Evolutionary conservation across 306 rosid genomes (phyloP), one percentile per base, ranked within the genome.

Genomic region (Alnus glutinosa): DNA sequence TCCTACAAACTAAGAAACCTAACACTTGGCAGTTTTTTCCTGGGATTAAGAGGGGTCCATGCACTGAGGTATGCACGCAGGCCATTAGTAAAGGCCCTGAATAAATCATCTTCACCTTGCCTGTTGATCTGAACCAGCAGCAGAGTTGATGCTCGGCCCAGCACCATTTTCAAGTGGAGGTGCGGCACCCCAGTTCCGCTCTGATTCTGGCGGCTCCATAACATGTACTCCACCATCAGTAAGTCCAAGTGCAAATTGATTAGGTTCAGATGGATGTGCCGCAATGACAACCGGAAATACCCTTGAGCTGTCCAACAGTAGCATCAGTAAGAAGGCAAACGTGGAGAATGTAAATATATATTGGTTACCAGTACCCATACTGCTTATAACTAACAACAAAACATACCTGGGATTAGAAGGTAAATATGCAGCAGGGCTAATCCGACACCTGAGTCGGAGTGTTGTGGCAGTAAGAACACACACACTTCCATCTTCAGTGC

Each of bases 181-280:
- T 28, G 91, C 71, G 54, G 90, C 87, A 50, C 98, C 97, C 97
- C 98, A 95, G 77, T 89, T 92, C 71, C 97, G 97, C 83, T 91
- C 98, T 1, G 97, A 83, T 71, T 95, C 98, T 70, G 84, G 86
- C 1, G 98, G 98, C 87, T 95, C 98, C 42, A 95, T 92, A 49
- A 95, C 91, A 76, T 89, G 89, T 13, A 95, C 98, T 55, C 96
- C 93, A 34, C 98, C 98, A 72, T 95, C 98, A 1, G 93, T 84
- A 39, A 95, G 96, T 64, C 98, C 98, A 74, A 95, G 79, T 47
- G 98, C 98, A 83, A 95, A 95, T 73, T 95, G 98, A 81, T 90
- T 91, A 78, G 97, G 86, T 81, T 95, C 97, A 0, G 96, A 85
- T 19, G 98, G 98, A 83, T 95, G 98, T 72, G 98, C 98, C 52